A percentile compares a stretch with the other conserved stretches of the same genome.
phyloP scores from a whole-genome alignment of 768 basidiomycete species.

The button mushroom (Agaricus bisporus) region DNA sequence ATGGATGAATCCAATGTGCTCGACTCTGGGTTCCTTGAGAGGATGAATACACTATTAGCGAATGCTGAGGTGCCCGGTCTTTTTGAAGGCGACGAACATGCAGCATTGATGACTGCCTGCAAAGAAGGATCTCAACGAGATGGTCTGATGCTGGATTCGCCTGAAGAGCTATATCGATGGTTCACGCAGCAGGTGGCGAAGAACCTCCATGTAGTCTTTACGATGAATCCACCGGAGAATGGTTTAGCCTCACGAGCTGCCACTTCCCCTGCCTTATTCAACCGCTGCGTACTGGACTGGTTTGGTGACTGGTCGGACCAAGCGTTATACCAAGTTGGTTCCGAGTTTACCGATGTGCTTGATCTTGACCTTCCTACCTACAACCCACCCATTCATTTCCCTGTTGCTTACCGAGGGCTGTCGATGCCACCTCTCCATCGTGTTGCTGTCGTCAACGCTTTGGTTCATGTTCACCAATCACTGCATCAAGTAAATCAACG shows the following conservation, averaged over 20 bases:
- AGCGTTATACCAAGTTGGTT: slow-evolving; percentile 95
- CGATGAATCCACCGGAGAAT: slow-evolving; percentile 97
- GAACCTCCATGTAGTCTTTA: slow-evolving; percentile 98
- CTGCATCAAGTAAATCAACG: slow-evolving; percentile 86
- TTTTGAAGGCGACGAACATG: slow-evolving; percentile 99
- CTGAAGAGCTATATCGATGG: slow-evolving; percentile 97
- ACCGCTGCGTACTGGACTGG: slow-evolving; percentile 99
- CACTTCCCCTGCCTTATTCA: slow-evolving; percentile 96
- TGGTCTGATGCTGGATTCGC: slow-evolving; percentile 96
- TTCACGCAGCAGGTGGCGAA: slow-evolving; percentile 98
- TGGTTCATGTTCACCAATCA: slow-evolving; percentile 88
- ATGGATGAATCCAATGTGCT: slow-evolving; percentile 99
- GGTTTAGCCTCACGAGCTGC: slow-evolving; percentile 94
- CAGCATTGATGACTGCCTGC: slow-evolving; percentile 97
- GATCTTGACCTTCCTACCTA: slow-evolving; percentile 89
- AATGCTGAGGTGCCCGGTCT: slow-evolving; percentile 99
- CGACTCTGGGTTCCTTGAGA: slow-evolving; percentile 96
- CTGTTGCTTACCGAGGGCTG: slow-evolving; percentile 80
- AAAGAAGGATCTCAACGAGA: slow-evolving; percentile 99
- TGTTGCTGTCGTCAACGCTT: slow-evolving; percentile 85
- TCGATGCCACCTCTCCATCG: slow-evolving; percentile 86
- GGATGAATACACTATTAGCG: slow-evolving; percentile 99
- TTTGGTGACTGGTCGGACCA: slow-evolving; percentile 99
- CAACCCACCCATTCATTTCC: slow-evolving; percentile 76
- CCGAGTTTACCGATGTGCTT: slow-evolving; percentile 92